phyloP scores from a whole-genome alignment of 441 rosid genomes.

The Erodium chrysanthum region DNA sequence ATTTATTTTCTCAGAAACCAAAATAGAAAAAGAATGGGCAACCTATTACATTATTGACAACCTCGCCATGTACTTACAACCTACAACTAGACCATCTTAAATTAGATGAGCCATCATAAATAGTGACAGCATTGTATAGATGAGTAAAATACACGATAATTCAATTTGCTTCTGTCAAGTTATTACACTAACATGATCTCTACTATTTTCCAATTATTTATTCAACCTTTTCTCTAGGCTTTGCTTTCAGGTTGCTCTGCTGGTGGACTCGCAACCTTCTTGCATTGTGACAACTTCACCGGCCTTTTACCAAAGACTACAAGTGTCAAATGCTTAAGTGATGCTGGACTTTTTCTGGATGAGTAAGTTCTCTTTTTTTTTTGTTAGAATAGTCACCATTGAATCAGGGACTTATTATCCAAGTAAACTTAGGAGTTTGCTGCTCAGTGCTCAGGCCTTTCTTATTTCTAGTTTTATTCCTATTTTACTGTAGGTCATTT shows the following conservation, averaged over 20 bases:
- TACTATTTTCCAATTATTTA: background rate
- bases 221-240: slow-evolving; percentile 30
- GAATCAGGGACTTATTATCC: too few relatives aligned
- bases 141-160: too few relatives aligned
- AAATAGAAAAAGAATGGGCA: too few relatives aligned
- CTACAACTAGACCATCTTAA: background rate
- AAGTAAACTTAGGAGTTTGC: too few relatives aligned
- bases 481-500: too few relatives aligned
- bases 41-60: background rate
- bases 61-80: background rate
- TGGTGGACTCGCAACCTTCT: slow-evolving; percentile 55
- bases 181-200: too few relatives aligned
- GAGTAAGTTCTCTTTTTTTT: slow-evolving; percentile 31
- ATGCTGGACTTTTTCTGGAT: slow-evolving; percentile 63
- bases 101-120: background rate
- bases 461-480: too few relatives aligned
- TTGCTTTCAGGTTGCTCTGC: slow-evolving; percentile 77
- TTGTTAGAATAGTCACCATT: too few relatives aligned
- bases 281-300: slow-evolving; percentile 54
- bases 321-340: slow-evolving; percentile 60
- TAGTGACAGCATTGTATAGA: too few relatives aligned
- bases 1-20: background rate
- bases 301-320: slow-evolving; percentile 39
- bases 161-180: too few relatives aligned
- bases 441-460: too few relatives aligned